These are phyloP conservation scores for Exophiala calicioides DNA, from an alignment of 2,329 filamentous ascomycete species.

Conservation along the genomic window DNA sequence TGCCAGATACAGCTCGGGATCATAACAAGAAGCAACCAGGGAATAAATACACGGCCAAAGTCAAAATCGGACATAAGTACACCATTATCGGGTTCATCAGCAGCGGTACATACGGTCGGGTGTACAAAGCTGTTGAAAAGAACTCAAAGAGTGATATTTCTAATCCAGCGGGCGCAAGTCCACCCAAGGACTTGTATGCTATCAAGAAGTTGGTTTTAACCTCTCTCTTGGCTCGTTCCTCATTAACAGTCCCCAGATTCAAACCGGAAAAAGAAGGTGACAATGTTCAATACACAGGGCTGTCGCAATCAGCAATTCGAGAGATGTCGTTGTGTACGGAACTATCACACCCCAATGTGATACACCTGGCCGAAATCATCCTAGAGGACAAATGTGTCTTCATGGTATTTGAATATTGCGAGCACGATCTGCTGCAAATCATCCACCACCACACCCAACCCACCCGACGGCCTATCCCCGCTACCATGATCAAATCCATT, in stretches of 20 bases:
- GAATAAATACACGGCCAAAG: slow-evolving; percentile 66
- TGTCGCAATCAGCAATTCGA: slow-evolving; percentile 93
- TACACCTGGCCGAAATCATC: slow-evolving; percentile 90
- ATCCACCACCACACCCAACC: slow-evolving; percentile 96
- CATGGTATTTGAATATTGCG: slow-evolving; percentile 98
- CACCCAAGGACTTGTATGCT: slow-evolving; percentile 73
- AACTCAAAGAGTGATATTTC: slow-evolving; percentile 55
- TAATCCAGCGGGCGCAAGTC: slow-evolving; percentile 19
- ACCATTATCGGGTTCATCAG: slow-evolving; percentile 98
- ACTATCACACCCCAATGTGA: slow-evolving; percentile 82
- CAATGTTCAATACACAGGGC: slow-evolving; percentile 89
- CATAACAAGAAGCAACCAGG: slow-evolving; percentile 44
- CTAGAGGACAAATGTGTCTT: slow-evolving; percentile 98
- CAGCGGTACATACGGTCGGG: slow-evolving; percentile 94
- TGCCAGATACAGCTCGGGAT: slow-evolving; percentile 12
- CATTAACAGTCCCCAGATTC: slow-evolving; percentile 55
- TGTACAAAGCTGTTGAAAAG: slow-evolving; percentile 88
- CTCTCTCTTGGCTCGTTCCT: neutral
- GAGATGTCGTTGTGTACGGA: slow-evolving; percentile 98
- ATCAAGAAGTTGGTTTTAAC: slow-evolving; percentile 79
- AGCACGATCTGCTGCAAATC: slow-evolving; percentile 95
- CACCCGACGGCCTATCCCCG: slow-evolving; percentile 82
- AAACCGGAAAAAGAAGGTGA: slow-evolving; percentile 99
- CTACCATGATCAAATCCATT: slow-evolving; percentile 86
- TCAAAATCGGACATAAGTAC: slow-evolving; percentile 83